Evolutionary conservation across 768 basidiomycete species (phyloP).

Genomic region (Boletus pseudopeckii): DNA sequence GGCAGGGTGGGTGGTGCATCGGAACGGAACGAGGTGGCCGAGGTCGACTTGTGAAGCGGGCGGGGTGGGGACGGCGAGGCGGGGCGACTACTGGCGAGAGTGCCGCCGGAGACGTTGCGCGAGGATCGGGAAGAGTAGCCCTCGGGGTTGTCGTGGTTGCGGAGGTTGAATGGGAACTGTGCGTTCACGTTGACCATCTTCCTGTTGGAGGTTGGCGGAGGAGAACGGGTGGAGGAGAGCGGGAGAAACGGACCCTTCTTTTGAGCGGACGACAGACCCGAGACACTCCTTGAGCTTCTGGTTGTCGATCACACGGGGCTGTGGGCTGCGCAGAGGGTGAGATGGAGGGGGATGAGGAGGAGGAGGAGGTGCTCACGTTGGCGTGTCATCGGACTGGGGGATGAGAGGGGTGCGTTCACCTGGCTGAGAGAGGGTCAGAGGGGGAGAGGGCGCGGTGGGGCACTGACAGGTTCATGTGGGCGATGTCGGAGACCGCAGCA

Average conservation of each 20-base stretch:
- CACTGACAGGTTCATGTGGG: constrained; percentile 19
- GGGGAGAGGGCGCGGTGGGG: not conserved
- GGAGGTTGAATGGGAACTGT: constrained; percentile 58
- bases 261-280: constrained; percentile 53
- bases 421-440: constrained; percentile 8
- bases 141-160: constrained; percentile 24
- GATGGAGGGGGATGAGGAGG: not conserved
- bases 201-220: constrained; percentile 31
- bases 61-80: constrained; percentile 21
- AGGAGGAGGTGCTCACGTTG: constrained; percentile 17
- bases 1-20: constrained; percentile 10
- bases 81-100: constrained; percentile 16
- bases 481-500: constrained; percentile 28
- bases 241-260: constrained; percentile 48
- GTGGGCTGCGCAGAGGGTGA: constrained; percentile 16
- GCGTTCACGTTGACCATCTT: constrained; percentile 72
- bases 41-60: constrained; percentile 20
- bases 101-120: constrained; percentile 35
- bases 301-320: constrained; percentile 42
- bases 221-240: not conserved
- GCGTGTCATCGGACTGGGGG: constrained; percentile 24
- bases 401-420: constrained; percentile 30
- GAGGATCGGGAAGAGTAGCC: constrained; percentile 28
- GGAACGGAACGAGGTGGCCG: constrained; percentile 20
- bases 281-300: constrained; percentile 50